These are phyloP conservation scores for Penicillium sp. DNA, from an alignment of 2,329 filamentous ascomycete genomes.

Conservation along the genomic window DNA sequence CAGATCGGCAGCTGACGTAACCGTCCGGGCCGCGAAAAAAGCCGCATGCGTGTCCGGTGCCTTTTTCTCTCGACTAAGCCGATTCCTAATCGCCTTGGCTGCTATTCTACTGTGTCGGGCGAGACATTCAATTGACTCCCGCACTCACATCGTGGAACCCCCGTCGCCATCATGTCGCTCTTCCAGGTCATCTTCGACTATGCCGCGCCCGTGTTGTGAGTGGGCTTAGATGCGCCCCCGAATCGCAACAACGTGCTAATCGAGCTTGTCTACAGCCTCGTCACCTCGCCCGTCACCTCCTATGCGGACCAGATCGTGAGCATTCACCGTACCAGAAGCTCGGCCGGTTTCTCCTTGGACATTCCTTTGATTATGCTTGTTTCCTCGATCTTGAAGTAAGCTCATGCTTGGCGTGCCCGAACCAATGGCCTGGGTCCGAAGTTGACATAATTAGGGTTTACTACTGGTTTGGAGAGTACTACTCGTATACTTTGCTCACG, in stretches of 20 bases:
- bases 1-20: slow-evolving; percentile 12
- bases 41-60: slow-evolving; percentile 5
- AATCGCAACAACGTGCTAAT: slow-evolving; percentile 5
- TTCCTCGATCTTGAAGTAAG: slow-evolving; percentile 63
- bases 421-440: neutral
- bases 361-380: slow-evolving; percentile 69
- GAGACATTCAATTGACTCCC: neutral
- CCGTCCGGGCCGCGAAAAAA: slow-evolving; percentile 3
- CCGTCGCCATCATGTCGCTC: slow-evolving; percentile 43
- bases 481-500: slow-evolving; percentile 59
- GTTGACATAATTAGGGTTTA: slow-evolving; percentile 52
- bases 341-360: slow-evolving; percentile 66
- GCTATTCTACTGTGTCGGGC: neutral
- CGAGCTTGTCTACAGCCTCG: slow-evolving; percentile 47
- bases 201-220: slow-evolving; percentile 53
- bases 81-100: neutral
- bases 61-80: neutral
- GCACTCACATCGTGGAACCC: neutral
- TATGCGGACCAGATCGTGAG: slow-evolving; percentile 69
- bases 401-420: slow-evolving; percentile 5
- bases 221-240: neutral
- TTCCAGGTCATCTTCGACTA: slow-evolving; percentile 46
- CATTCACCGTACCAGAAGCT: slow-evolving; percentile 62
- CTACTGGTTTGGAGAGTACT: slow-evolving; percentile 67
- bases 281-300: slow-evolving; percentile 64